phyloP scores from a whole-genome alignment of 176 grass and related monocot genomes.

The Avena sativa region DNA sequence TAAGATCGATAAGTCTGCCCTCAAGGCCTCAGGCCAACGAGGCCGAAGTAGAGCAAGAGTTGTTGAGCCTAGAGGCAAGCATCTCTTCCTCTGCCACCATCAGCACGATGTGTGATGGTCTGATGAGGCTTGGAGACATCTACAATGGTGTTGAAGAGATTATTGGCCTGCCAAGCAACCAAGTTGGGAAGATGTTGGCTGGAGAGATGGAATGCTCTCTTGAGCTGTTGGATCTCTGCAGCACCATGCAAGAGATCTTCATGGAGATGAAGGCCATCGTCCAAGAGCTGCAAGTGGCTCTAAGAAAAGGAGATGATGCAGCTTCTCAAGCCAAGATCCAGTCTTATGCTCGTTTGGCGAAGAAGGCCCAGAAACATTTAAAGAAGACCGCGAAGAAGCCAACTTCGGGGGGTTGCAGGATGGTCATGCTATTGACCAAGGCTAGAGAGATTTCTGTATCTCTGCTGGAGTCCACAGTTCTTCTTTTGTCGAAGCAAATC shows the following conservation, averaged over 20 bases:
- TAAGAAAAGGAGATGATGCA: conserved; percentile 41
- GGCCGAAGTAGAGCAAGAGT: conserved; percentile 14
- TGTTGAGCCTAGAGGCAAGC: conserved; percentile 25
- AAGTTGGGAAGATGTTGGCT: conserved; percentile 35
- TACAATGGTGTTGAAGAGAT: conserved; percentile 25
- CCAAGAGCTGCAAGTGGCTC: conserved; percentile 38
- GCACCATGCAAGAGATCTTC: conserved; percentile 36
- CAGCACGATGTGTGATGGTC: not conserved
- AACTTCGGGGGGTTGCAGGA: not conserved
- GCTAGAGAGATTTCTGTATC: conserved; percentile 39
- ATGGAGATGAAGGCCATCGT: conserved; percentile 23
- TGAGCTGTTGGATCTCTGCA: conserved; percentile 48
- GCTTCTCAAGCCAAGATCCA: conserved; percentile 35
- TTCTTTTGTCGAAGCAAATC: conserved; percentile 42
- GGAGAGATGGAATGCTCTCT: conserved; percentile 44
- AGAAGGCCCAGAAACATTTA: conserved; percentile 44
- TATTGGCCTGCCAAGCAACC: conserved; percentile 8
- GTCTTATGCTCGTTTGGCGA: conserved; percentile 22
- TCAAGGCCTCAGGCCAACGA: conserved; percentile 35
- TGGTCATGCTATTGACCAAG: conserved; percentile 31
- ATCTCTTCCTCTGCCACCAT: conserved; percentile 29
- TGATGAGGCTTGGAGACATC: conserved; percentile 38
- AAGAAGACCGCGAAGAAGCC: conserved; percentile 34
- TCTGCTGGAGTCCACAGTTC: conserved; percentile 35
- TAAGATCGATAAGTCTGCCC: conserved; percentile 33